phyloP scores from a whole-genome alignment of 2,329 filamentous ascomycete genomes.

The Graphiopsis chlorocephala region DNA sequence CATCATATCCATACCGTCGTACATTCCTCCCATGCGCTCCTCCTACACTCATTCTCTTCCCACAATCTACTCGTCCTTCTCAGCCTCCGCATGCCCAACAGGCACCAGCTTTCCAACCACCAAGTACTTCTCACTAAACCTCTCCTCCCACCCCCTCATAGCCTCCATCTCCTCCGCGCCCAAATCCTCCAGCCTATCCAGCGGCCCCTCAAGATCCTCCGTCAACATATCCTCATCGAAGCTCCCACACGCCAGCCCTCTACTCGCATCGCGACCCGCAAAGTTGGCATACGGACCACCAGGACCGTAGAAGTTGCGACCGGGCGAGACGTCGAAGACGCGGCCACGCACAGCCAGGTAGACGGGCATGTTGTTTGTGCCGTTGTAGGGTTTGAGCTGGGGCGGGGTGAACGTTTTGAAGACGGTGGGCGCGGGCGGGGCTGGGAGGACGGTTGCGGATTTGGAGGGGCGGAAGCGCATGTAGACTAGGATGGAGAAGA shows the following conservation, averaged over 20 bases:
- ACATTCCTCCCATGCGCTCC: neutral
- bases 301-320: conserved; percentile 93
- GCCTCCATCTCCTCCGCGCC: conserved; percentile 76
- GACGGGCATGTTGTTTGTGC: conserved; percentile 68
- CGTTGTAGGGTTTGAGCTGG: conserved; percentile 83
- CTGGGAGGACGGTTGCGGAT: conserved; percentile 46
- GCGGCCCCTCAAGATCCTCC: conserved; percentile 77
- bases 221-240: conserved; percentile 97
- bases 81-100: conserved; percentile 54
- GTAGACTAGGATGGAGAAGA: conserved; percentile 58
- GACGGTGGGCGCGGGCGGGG: conserved; percentile 67
- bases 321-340: conserved; percentile 84
- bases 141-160: conserved; percentile 85
- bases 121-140: conserved; percentile 90
- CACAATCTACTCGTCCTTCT: conserved; percentile 34
- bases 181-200: conserved; percentile 73
- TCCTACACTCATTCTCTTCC: neutral
- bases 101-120: conserved; percentile 85
- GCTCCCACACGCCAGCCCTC: conserved; percentile 84
- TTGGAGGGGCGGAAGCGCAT: conserved; percentile 57
- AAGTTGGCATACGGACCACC: conserved; percentile 96
- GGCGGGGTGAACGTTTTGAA: conserved; percentile 82
- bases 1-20: neutral
- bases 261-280: conserved; percentile 83
- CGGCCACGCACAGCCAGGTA: conserved; percentile 88